Base-by-base conservation (phyloP, 140 eudicot species). In the Ambrosia hybrid region DNA sequence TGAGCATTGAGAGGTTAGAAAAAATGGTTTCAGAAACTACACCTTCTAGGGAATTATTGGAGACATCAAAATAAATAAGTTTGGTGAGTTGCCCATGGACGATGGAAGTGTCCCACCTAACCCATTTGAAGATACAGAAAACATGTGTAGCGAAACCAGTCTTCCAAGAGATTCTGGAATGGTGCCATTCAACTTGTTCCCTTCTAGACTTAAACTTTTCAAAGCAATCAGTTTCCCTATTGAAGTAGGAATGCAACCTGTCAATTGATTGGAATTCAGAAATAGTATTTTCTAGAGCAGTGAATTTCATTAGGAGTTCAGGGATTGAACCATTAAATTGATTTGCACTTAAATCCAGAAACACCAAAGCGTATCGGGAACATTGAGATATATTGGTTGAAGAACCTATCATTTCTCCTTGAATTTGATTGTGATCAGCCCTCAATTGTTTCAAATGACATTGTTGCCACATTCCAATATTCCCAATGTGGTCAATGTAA, bases 71-170 rank as follows among this genome's bases (percentile, higher is more conserved):
- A 13, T 5, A 36, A 1, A 11, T 46, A 8, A 77, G 72, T 8
- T 52, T n/a, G 39, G 76, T 70, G 51, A 77, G 77, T 49, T 62
- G 41, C 52, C 72, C 64, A 73, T 2, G 36, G 71, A 36, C 6
- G 10, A 8, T 15, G 78, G 71, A 63, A 73, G 15, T 6, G 45
- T 73, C 39, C 78, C 65, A 30, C 51, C 15, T 51, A 73, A 64
- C 43, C 14, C 26, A 14, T 73, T 73, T 21, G 49, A 14, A 11
- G 64, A 43, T 51, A 63, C 41, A 2, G 37, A 52, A 62, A 73
- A 52, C 9, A 1, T 39, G 62, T 65, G 59, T 14, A 77, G 61
- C 17, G 62, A 58, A 64, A 6, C 49, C 13, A 77, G 16, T 70
- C 67, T 77, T 39, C 38, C 72, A 5, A 73, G 12, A 34, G 63